A percentile compares a stretch with the other conserved stretches of the same genome.
phyloP scores from a whole-genome alignment of 1,284 basidiomycete genomes.

The Tylopilus sp. region DNA sequence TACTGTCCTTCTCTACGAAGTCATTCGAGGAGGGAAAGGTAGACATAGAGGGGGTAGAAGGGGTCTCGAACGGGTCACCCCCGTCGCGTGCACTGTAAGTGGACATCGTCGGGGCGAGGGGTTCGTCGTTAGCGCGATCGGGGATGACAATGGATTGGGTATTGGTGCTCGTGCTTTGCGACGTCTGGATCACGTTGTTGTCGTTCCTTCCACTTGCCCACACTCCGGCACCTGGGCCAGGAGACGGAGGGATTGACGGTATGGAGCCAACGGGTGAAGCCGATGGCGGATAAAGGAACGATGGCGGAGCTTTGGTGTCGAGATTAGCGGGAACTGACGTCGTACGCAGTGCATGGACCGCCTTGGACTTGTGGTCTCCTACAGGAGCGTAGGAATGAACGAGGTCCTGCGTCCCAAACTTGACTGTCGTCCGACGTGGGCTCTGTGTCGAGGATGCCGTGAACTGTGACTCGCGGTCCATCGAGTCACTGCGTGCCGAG shows the following conservation, averaged over 20 bases:
- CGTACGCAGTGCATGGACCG: slow-evolving; percentile 48
- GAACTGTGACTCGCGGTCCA: slow-evolving; percentile 25
- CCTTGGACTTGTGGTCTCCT: slow-evolving; percentile 40
- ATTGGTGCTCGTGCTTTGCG: not conserved
- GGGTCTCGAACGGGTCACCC: slow-evolving; percentile 28
- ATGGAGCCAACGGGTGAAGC: slow-evolving; percentile 1
- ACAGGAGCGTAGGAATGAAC: slow-evolving; percentile 65
- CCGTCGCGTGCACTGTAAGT: slow-evolving; percentile 8
- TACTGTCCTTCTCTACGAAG: slow-evolving; percentile 3
- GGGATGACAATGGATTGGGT: slow-evolving; percentile 28
- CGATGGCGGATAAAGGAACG: slow-evolving; percentile 29
- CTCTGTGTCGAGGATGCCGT: slow-evolving; percentile 33
- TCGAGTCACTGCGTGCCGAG: slow-evolving; percentile 27
- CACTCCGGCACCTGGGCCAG: slow-evolving; percentile 3
- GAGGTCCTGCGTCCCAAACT: slow-evolving; percentile 68
- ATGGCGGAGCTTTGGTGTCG: slow-evolving; percentile 14
- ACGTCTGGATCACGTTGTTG: slow-evolving; percentile 2
- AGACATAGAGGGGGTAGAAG: slow-evolving; percentile 28
- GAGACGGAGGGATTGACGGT: slow-evolving; percentile 19
- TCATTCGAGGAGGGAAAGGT: slow-evolving; percentile 26
- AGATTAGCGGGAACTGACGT: slow-evolving; percentile 25
- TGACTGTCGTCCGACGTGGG: slow-evolving; percentile 60
- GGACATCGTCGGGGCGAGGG: slow-evolving; percentile 28
- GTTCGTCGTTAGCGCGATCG: slow-evolving; percentile 30
- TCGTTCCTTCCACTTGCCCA: slow-evolving; percentile 1